Evolutionary conservation across 495 filamentous ascomycete genomes (phyloP).

Genomic region (Lasiosphaeris hirsuta): DNA sequence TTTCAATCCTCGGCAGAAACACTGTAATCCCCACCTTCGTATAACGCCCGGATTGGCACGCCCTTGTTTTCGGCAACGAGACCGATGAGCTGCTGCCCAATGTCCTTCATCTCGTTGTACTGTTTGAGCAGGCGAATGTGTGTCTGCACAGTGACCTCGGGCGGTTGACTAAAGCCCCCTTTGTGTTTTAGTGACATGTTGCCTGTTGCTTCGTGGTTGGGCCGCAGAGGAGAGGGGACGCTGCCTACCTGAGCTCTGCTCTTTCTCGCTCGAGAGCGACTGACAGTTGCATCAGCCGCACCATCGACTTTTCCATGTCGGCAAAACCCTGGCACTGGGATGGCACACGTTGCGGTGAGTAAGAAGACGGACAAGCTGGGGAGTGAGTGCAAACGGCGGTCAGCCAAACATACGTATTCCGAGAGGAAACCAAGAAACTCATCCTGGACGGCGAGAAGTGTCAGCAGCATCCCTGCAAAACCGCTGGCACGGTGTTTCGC

Average conservation of each 20-base stretch:
- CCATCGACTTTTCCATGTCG: slow-evolving; percentile 4
- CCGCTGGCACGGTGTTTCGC: too few species aligned
- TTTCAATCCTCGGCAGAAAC: slow-evolving; percentile 18
- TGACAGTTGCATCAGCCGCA: too few species aligned
- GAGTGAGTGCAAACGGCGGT: too few species aligned
- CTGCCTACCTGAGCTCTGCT: slow-evolving; percentile 10
- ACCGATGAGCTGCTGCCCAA: slow-evolving; percentile 69
- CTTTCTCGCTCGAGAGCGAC: not conserved
- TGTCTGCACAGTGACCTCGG: slow-evolving; percentile 43
- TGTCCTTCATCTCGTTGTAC: slow-evolving; percentile 78
- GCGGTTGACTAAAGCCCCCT: slow-evolving; percentile 16
- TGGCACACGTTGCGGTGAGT: too few species aligned
- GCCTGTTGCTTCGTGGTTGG: too few species aligned
- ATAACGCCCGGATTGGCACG: slow-evolving; percentile 58
- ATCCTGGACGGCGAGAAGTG: too few species aligned
- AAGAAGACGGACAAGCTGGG: too few species aligned
- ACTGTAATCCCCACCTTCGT: slow-evolving; percentile 48
- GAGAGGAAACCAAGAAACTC: too few species aligned
- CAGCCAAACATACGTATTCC: too few species aligned
- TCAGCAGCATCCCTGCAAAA: too few species aligned
- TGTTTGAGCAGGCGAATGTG: slow-evolving; percentile 68
- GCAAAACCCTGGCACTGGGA: slow-evolving; percentile 12
- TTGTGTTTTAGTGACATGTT: too few species aligned
- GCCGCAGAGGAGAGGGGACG: too few species aligned
- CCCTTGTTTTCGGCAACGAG: slow-evolving; percentile 69